Evolutionary conservation across 192 early-diverging fungal genomes (phyloP), one percentile per base, ranked within the genome.

Genomic region (Gonapodya prolifera): DNA sequence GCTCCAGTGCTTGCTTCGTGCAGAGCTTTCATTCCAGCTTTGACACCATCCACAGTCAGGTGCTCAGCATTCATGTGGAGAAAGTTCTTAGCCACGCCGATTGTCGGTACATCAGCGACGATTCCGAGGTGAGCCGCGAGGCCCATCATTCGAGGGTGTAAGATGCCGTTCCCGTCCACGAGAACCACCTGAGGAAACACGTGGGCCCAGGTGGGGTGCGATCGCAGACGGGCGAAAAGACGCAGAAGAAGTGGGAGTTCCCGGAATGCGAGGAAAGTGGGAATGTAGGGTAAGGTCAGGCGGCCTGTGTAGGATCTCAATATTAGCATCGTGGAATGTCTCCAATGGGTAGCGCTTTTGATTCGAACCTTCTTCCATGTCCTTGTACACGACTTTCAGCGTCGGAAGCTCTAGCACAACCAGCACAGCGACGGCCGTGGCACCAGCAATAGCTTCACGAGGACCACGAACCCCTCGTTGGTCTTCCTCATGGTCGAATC

Each of bases 81-180:
- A 79, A 94, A 92, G 83, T 96, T 97, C 77, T 98, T 98, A 2
- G 86, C 95, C 30, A 96, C 89, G 1, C 96, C 96, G 31, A 97
- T 86, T 0, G 94, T 92, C 0, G 94, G 93, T 29, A 95, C 80
- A 76, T 91, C 82, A 34, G 75, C 31, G 1, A 33, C 18, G 2
- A 82, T 79, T n/a, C 86, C 86, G 34, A 85, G 31, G 35, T 85
- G 75, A 80, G 75, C 31, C 23, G 96, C 96, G 0, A 93, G 87
- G 30, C 96, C 96, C 78, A 95, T 97, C 34, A 82, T 80, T 16
- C 95, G 89, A 28, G 95, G 95, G 80, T 98, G 96, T 71, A 97
- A 81, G 29, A 84, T 81, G 16, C 96, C 96, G 77, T 96, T 95
- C 31, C 95, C 95, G 82, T 96, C 95, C 0, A 97, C 92, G 1